A percentile compares a stretch with the other conserved stretches of the same genome.
These are phyloP conservation scores for Fusarium lyarnte DNA, from an alignment of 2,329 filamentous ascomycete genomes.

Conservation along the genomic window DNA sequence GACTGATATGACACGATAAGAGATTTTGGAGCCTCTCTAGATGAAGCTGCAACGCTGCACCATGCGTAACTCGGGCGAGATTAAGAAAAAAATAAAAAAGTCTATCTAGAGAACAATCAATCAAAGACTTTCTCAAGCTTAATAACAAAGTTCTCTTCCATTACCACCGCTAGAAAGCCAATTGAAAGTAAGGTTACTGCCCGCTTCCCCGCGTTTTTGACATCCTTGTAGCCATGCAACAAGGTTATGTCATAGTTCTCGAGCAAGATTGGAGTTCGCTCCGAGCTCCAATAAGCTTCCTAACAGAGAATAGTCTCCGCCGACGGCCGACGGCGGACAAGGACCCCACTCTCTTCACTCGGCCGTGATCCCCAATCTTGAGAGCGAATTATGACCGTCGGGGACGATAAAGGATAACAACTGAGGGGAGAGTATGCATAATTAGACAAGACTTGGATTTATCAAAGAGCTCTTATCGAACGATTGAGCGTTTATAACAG, in stretches of 20 bases:
- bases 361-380: background rate
- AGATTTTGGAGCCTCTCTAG: background rate
- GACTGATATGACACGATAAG: background rate
- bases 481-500: accelerated
- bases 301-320: background rate
- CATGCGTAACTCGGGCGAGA: too few species aligned
- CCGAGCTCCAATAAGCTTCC: background rate
- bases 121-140: background rate
- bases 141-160: background rate
- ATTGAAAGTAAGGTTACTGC: background rate
- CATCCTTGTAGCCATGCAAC: background rate
- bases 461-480: background rate
- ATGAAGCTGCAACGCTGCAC: accelerated
- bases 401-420: background rate
- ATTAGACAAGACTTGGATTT: background rate
- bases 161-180: background rate
- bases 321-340: constrained; percentile 6
- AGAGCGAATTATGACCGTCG: background rate
- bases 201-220: background rate
- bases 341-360: background rate
- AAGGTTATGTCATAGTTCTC: background rate
- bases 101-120: background rate
- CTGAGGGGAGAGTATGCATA: background rate
- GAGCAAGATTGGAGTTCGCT: background rate
- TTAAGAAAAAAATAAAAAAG: too few species aligned